Conservation (phyloP, 1,284 basidiomycete species). For the Ceratobasidium sp. region DNA sequence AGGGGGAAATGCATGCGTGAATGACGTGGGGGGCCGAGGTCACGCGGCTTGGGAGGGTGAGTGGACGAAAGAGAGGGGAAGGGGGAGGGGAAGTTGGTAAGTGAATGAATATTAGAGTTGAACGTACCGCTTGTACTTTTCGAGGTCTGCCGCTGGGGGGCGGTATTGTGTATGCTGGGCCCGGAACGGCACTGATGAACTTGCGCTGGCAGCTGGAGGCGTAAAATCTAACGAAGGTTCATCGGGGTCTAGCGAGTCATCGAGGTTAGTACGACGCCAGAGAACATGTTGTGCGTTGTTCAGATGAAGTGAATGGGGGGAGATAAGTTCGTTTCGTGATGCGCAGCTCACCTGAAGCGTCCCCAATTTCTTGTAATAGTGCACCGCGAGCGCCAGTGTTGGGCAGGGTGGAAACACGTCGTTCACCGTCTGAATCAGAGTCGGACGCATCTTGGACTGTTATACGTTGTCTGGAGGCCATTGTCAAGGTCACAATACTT, state of each 20-base stretch:
- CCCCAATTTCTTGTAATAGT: conserved; percentile 77
- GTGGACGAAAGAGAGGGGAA: not conserved
- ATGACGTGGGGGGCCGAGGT: conserved; percentile 22
- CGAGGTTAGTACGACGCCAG: not conserved
- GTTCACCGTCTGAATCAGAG: conserved; percentile 49
- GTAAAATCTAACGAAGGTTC: conserved; percentile 25
- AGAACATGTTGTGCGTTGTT: not conserved
- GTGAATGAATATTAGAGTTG: conserved; percentile 5
- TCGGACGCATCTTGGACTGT: conserved; percentile 67
- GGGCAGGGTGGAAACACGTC: conserved; percentile 66
- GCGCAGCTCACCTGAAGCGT: conserved; percentile 47
- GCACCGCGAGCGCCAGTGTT: conserved; percentile 77
- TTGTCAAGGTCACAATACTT: not conserved
- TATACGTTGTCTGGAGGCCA: conserved; percentile 50
- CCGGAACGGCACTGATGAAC: conserved; percentile 26
- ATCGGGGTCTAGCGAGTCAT: conserved; percentile 21
- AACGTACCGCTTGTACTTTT: conserved; percentile 58
- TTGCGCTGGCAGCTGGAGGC: conserved; percentile 7
- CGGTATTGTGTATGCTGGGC: conserved; percentile 40
- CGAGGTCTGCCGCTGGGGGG: conserved; percentile 52
- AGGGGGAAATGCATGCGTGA: conserved; percentile 18
- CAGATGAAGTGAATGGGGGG: conserved; percentile 21
- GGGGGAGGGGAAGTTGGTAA: conserved; percentile 40
- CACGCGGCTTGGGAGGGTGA: conserved; percentile 12
- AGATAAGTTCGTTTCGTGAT: conserved; percentile 44